Conservation (phyloP, 306 rosid species). For the Cucumis hystrix region DNA sequence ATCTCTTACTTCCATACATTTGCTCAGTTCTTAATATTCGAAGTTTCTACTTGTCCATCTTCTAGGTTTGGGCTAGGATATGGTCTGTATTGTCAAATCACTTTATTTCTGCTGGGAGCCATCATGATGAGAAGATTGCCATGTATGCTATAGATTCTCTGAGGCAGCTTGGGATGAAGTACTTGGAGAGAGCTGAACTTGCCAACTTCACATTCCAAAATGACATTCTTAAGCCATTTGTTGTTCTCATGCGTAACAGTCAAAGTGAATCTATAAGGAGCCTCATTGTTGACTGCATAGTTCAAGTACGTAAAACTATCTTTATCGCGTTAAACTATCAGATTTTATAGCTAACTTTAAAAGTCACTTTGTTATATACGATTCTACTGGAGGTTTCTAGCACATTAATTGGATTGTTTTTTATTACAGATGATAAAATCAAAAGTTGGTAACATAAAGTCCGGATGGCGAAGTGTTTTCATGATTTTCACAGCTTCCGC, state of each 20-base stretch:
- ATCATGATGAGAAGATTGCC: conserved; percentile 87
- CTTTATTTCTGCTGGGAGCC: conserved; percentile 96
- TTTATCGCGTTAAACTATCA: conserved; percentile 7
- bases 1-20: not conserved
- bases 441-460: conserved; percentile 92
- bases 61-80: conserved; percentile 99
- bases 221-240: conserved; percentile 98
- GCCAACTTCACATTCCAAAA: conserved; percentile 96
- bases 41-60: conserved; percentile 17
- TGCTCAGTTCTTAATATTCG: not conserved
- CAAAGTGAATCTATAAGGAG: conserved; percentile 84
- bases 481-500: conserved; percentile 99
- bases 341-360: not conserved
- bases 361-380: not conserved
- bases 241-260: conserved; percentile 97
- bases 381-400: conserved; percentile 7
- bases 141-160: conserved; percentile 98
- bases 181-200: conserved; percentile 92
- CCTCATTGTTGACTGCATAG: conserved; percentile 95
- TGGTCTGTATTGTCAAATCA: conserved; percentile 96
- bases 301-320: conserved; percentile 48
- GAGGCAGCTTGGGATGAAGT: conserved; percentile 96
- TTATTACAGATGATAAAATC: conserved; percentile 89
- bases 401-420: conserved; percentile 16
- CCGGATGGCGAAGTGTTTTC: conserved; percentile 97